phyloP scores from a whole-genome alignment of 129 eudicot species.

The Smallanthus sonchifolius region DNA sequence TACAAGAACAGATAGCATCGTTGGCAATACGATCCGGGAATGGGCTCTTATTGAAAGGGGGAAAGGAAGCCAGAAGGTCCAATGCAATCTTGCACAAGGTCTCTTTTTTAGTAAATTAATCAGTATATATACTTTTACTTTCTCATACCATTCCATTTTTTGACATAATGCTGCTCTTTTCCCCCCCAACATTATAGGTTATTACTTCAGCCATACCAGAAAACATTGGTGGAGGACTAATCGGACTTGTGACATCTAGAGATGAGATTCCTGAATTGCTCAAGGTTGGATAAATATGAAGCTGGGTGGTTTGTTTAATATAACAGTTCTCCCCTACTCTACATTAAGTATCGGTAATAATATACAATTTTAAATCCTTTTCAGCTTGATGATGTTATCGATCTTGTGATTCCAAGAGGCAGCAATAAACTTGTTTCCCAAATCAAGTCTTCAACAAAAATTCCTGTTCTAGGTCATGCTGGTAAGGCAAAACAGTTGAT shows the following conservation, averaged over 20 bases:
- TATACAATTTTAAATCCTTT: neutral
- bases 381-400: conserved; percentile 26
- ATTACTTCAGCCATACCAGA: conserved; percentile 85
- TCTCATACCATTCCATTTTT: neutral
- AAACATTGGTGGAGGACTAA: conserved; percentile 69
- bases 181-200: conserved; percentile 36
- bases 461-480: conserved; percentile 32
- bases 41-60: conserved; percentile 95
- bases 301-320: neutral
- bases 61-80: conserved; percentile 92
- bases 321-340: neutral
- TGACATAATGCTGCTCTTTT: neutral
- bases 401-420: conserved; percentile 32
- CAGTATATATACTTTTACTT: neutral
- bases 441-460: conserved; percentile 29
- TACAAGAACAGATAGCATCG: conserved; percentile 65
- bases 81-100: conserved; percentile 94
- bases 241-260: conserved; percentile 93
- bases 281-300: conserved; percentile 47
- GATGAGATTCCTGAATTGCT: conserved; percentile 98
- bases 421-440: conserved; percentile 27
- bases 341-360: neutral
- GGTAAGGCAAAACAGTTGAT: conserved; percentile 1
- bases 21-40: conserved; percentile 89
- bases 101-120: neutral